Evolutionary conservation across 768 basidiomycete species (phyloP), one percentile per base, ranked within the genome.

Genomic region (Pulveroboletus sp.): DNA sequence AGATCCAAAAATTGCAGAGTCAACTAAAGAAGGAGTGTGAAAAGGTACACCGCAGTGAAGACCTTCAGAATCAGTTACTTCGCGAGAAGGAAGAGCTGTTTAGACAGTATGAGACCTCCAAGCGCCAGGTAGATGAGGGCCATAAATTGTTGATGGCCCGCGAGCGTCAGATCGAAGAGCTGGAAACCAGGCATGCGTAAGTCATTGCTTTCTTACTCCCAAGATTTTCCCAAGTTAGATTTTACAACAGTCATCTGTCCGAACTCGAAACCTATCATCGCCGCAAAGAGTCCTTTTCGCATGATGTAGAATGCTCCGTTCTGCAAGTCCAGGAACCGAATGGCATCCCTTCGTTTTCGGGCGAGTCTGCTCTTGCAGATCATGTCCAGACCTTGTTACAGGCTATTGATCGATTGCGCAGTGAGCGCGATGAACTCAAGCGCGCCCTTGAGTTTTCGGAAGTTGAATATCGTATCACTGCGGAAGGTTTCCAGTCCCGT

Each of bases 381-480:
- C 69, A 77, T 39, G 72, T 85, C 31, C 79, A 79, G 52, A 78
- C 76, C 35, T 71, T 89, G 21, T 71, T 89, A 43, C 65, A 65
- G 26, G 81, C 86, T 2, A 71, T 87, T 38, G 78, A 81, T n/a
- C 79, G 87, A 31, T 70, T 89, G 40, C 81, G 88, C 5, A 64
- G 65, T 5, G 86, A 90, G 57, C 75, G 87, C 5, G 83, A 89
- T 54, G 70, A 66, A 40, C 73, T 88, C 26, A 76, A 76, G 44
- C 76, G 82, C 6, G 76, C 84, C 47, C 66, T 90, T 12, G 75
- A 85, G 43, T 91, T 89, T 65, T 69, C 85, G 47, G 76, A 85
- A 55, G 71, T 74, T 3, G 88, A 91, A 67, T 79, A 80, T 24
- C 78, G 72, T 55, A 85, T 87, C 57, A 70, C 80, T 3, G 75